Evolutionary conservation across 352 stramenopile genomes (phyloP), one percentile per base, ranked within the genome.

Genomic region (Pythium rishiriense): DNA sequence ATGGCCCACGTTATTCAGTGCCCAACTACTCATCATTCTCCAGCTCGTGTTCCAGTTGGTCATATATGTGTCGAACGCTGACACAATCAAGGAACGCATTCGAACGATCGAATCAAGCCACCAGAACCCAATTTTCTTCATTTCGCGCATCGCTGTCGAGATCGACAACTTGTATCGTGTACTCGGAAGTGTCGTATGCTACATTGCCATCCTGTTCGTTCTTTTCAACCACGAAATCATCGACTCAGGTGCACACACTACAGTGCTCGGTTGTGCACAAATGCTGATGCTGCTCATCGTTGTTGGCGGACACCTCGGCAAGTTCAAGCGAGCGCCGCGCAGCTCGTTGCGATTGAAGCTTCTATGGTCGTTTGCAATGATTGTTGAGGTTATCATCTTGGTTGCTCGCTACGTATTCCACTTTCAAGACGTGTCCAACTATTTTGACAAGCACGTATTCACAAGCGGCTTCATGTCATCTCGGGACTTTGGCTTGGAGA

Each of bases 41-140:
- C 83, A 94, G 62, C 51, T 96, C 14, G 82, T 96, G 11, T 91
- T 93, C 43, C 87, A 96, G 67, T 74, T 96, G 24, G 84, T 94
- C 49, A 85, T 96, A 7, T 96, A 96, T 45, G 79, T 91, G 15
- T 70, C 77, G 0, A 93, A 90, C 39, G 85, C 76, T 17, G 71
- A 90, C 22, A 82, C 73, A 1, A 90, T 89, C 39, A 70, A 91
- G 21, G 79, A 93, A 53, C 79, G 82, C 0, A 71, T 91, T 22
- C 66, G 69, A 24, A 91, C 77, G 0, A 79, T 88, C 43, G 68
- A 89, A 8, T 52, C 50, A 64, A 90, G 47, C 71, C 83, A 58
- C 73, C 85, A 94, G 42, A 88, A 91, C 35, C 85, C 85, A 1
- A 68, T 91, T 15, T 92, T 81, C 57, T 94, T 91, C 54, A 31